These are phyloP conservation scores for Cinnamomum micranthum DNA, from an alignment of 164 flowering plant genomes.

Conservation along the genomic window DNA sequence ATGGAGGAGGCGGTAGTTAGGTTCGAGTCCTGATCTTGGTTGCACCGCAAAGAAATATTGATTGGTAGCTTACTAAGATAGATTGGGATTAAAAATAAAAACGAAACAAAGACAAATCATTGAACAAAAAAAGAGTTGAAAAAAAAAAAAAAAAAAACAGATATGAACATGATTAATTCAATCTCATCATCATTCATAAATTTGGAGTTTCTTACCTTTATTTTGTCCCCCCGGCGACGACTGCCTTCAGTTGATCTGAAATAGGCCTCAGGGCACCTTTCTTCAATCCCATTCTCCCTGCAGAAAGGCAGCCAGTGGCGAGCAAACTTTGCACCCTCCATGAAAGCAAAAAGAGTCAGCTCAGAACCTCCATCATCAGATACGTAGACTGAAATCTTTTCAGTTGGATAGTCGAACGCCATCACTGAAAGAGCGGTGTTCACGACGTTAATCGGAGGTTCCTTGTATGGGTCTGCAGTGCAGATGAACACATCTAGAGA, in stretches of 20 bases:
- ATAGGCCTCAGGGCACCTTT: conserved; percentile 24
- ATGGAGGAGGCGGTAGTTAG: too few species aligned
- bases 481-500: conserved; percentile 30
- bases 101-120: too few species aligned
- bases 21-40: too few species aligned
- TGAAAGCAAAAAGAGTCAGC: conserved; percentile 31
- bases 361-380: conserved; percentile 35
- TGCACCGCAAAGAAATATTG: too few species aligned
- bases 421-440: conserved; percentile 28
- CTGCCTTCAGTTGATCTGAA: conserved; percentile 7
- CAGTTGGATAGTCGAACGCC: conserved; percentile 29
- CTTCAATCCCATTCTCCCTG: conserved; percentile 13
- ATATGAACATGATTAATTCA: too few species aligned
- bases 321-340: conserved; percentile 29
- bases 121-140: too few species aligned
- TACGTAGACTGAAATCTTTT: conserved; percentile 26
- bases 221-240: neutral
- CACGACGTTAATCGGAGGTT: conserved; percentile 22
- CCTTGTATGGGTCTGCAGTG: conserved; percentile 35
- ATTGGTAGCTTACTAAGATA: too few species aligned
- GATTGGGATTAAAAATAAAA: too few species aligned
- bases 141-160: too few species aligned
- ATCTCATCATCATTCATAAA: neutral
- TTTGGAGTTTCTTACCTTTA: conserved; percentile 14
- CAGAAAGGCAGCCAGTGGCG: conserved; percentile 29